Base-by-base conservation (phyloP, 495 filamentous ascomycete species). In the Neurospora sp. region DNA sequence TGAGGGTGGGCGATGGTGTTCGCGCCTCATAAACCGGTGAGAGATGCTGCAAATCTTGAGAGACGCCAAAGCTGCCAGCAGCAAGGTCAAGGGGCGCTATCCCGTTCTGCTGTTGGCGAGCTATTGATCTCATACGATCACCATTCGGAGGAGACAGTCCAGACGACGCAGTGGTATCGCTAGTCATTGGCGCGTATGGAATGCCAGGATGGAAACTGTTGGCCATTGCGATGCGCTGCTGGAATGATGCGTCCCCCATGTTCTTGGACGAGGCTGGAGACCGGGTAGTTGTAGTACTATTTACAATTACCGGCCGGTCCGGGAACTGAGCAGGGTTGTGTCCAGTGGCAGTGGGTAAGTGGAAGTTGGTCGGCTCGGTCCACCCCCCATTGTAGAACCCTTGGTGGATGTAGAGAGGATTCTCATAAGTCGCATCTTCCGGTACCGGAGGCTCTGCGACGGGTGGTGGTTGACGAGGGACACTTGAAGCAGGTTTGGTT, bases 1-100 rank as follows among this genome's bases (percentile, higher is more conserved):
- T 73, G 8, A 80, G 79, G 21, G 78, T 85, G 5, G 86, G 86
- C 1, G 87, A 87, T 4, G 86, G 86, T 3, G 86, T 85, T 28
- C 84, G 82, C 24, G 84, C 78, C 77, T 89, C 87, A 69, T 87
- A 88, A 0, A 89, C 87, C 2, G 87, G 87, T 19, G 87, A 89
- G 5, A 89, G 81, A 70, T 87, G 84, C 36, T 82, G 79, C 40
- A 82, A 73, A n/a, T 85, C 84, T 13, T 77, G 80, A 34, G 75
- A 71, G 34, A 79, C 75, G 37, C 73, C 42, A 39, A 76, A 79
- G 24, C 82, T 81, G 10, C 79, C 77, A 2, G 82, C 84, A 8
- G 84, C 84, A 15, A 86, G 79, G 59, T 87, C 85, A 17, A 87
- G 76, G 19, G 85, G 83, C 21, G 84, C 84, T 73, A 86, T 83